These are phyloP conservation scores for Starmera caribaea DNA, from an alignment of 805 yeast species.

Conservation along the genomic window DNA sequence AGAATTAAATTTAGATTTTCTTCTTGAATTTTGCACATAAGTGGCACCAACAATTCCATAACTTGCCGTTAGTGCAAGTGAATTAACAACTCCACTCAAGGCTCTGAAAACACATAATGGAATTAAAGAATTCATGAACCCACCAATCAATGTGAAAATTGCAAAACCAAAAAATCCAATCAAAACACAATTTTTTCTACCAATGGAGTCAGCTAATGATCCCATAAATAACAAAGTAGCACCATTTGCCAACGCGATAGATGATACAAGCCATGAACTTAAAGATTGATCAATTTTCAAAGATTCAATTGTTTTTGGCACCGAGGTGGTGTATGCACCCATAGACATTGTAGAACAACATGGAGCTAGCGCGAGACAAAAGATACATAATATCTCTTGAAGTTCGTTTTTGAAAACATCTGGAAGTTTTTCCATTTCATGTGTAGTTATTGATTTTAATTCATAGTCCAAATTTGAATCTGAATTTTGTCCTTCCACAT, in stretches of 20 bases:
- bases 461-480: no score
- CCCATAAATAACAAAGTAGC: constrained; percentile 34
- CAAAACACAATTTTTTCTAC: constrained; percentile 31
- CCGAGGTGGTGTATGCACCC: background rate
- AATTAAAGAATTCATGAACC: constrained; percentile 28
- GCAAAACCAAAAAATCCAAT: constrained; percentile 25
- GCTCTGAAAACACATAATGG: constrained; percentile 32
- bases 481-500: no score
- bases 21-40: constrained; percentile 24
- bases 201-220: constrained; percentile 37
- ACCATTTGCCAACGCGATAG: constrained; percentile 33
- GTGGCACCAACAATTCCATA: constrained; percentile 36
- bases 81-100: constrained; percentile 32
- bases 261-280: constrained; percentile 29
- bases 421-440: background rate
- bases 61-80: constrained; percentile 37
- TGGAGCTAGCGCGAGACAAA: background rate
- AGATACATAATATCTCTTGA: background rate
- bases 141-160: constrained; percentile 23
- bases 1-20: constrained; percentile 35
- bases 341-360: background rate
- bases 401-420: background rate
- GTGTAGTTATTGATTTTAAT: background rate
- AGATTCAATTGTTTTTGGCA: background rate
- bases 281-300: background rate